Evolutionary conservation across 2,329 filamentous ascomycete genomes (phyloP), one percentile per base, ranked within the genome.

Genomic region (Alternaria infectoria): DNA sequence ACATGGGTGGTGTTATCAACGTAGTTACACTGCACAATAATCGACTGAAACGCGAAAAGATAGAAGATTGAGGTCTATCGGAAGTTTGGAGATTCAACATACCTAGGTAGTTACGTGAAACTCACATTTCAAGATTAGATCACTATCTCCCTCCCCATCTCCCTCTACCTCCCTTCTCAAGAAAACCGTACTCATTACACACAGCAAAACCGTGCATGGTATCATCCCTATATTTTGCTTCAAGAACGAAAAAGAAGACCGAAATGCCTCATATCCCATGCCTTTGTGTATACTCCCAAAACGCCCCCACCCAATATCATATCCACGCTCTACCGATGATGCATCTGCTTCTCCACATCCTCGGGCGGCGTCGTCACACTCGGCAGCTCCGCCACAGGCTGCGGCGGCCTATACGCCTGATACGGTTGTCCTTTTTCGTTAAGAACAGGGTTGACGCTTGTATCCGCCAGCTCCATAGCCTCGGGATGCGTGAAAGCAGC

Each of bases 331-430:
- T 32, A 59, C 36, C 54, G 54, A 12, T 45, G 43, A 21, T 47
- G 50, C 30, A 69, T 19, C 54, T 69, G 68, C 57, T 72, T 69
- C 61, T 75, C 70, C 26, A 67, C 36, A 28, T 72, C 69, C 45
- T 71, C 68, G 2, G 70, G 71, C n/a, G 71, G 73, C 10, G 71
- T 72, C 52, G 50, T 65, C 9, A 69, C 51, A 4, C 69, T 60
- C 10, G 62, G 64, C 68, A 72, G 52, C 56, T 73, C 71, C 10
- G 68, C 66, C 6, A 57, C 62, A 49, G 57, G 25, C 44, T 65
- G 44, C 8, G 73, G 73, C 36, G 74, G 75, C 28, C 70, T 66
- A 40, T 78, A 77, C 11, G 74, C 65, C 13, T 72, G 64, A 45
- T 77, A 77, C 51, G 67, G 67, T 13, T 56, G 47, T 1, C 40